Base-by-base conservation (phyloP, 371 early-diverging fungal genomes). In the Mucor sp. region DNA sequence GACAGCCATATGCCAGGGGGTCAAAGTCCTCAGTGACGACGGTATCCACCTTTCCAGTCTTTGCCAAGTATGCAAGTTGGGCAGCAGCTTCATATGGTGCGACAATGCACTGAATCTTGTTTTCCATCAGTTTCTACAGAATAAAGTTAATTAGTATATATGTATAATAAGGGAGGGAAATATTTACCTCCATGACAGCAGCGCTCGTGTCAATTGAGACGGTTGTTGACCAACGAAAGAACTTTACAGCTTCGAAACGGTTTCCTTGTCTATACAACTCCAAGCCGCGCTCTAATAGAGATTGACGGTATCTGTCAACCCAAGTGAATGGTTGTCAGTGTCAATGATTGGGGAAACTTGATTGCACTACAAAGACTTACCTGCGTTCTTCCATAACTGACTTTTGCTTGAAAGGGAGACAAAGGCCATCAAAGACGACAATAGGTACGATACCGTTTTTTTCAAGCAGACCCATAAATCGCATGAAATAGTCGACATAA, bases 31-130 rank as follows among this genome's bases (percentile, higher is more conserved):
- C 99, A 0, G 99, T 97, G 9, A 99, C 83, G 19, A 97, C 87
- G 2, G 92, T 96, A 28, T 88, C 79, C 12, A 95, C 93, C 15
- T 90, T 58, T 12, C 91, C 90, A 7, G 78, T 85, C 19, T 86
- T 84, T 35, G 92, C 83, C 19, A 99, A 77, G 72, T 89, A 97
- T 0, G 94, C 91, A 41, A 99, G 81, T 75, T 99, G 99, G 1
- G 99, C 96, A 80, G 99, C 99, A 0, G 99, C 97, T 76, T 99
- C 99, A 69, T 97, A 99, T 0, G 99, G 99, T 6, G 99, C 96
- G 1, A 99, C 95, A 7, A 99, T 81, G 76, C 86, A 94, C 47
- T 90, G 78, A 23, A 99, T 84, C 17, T 85, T 81, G 28, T 82
- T 81, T 17, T 70, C 72, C 27, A 85, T 69, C n/a, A 99, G 79